A percentile compares a stretch with the other conserved stretches of the same genome.
Evolutionary conservation across 495 filamentous ascomycete genomes (phyloP).

Genomic region (Sordaria brevicollis): DNA sequence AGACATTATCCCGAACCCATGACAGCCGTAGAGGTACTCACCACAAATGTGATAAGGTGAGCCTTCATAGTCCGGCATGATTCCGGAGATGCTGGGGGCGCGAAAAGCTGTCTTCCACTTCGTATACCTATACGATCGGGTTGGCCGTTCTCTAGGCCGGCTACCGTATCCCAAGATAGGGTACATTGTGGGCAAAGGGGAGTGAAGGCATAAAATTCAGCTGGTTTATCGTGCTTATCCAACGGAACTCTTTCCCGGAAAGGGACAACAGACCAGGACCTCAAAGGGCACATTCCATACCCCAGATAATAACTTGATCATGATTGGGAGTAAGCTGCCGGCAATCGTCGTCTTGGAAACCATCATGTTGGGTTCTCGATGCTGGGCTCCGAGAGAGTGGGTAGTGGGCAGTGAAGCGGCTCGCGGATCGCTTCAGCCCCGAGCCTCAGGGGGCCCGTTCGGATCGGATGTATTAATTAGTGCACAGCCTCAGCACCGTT

Average conservation of each 20-base stretch:
- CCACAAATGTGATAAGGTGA: neutral
- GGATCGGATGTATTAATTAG: neutral
- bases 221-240: neutral
- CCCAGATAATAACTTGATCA: neutral
- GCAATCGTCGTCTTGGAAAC: neutral
- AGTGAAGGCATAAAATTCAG: neutral
- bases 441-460: neutral
- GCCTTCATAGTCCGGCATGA: neutral
- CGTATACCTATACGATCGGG: neutral
- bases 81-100: neutral
- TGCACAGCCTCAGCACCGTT: slow-evolving; percentile 17
- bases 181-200: neutral
- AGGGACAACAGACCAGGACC: neutral
- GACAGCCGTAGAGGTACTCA: neutral
- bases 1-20: neutral
- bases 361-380: neutral
- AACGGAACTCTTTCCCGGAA: neutral
- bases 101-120: neutral
- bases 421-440: neutral
- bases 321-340: neutral
- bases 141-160: neutral
- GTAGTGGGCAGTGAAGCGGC: neutral
- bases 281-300: neutral
- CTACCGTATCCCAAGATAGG: neutral
- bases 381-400: neutral